phyloP scores from a whole-genome alignment of 1,139 yeast genomes.

The Kodamaea sp. region DNA sequence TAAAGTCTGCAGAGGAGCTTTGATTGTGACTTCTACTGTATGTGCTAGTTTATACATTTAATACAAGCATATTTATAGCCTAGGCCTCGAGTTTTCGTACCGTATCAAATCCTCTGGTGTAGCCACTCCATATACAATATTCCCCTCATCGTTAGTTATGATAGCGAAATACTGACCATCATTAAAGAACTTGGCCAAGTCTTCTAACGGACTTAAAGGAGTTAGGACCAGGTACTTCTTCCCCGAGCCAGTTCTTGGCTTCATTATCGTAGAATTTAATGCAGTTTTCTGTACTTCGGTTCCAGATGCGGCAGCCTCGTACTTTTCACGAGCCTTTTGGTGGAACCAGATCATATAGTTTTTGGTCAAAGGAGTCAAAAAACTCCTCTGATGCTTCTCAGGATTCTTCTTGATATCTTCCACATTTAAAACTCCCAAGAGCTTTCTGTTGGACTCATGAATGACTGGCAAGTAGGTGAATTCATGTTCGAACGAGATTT shows the following conservation, averaged over 20 bases:
- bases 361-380: constrained; percentile 32
- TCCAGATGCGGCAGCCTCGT: constrained; percentile 20
- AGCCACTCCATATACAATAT: constrained; percentile 63
- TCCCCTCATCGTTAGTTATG: constrained; percentile 54
- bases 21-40: no score
- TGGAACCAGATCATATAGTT: constrained; percentile 49
- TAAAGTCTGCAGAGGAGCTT: no score
- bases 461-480: constrained; percentile 62
- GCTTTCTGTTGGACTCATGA: constrained; percentile 47
- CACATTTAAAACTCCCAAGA: constrained; percentile 59
- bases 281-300: constrained; percentile 22
- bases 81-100: constrained; percentile 56
- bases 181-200: constrained; percentile 53
- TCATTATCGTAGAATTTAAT: constrained; percentile 28
- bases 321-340: constrained; percentile 36
- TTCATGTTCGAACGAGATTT: constrained; percentile 55
- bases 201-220: constrained; percentile 59
- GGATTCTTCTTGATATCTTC: constrained; percentile 38
- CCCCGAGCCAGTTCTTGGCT: constrained; percentile 28
- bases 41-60: no score
- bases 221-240: constrained; percentile 48
- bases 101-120: constrained; percentile 60
- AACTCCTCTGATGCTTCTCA: constrained; percentile 24
- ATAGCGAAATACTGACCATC: constrained; percentile 59
- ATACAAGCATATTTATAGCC: constrained; percentile 26